phyloP scores from a whole-genome alignment of 805 yeast genomes.

The Saccharomycodes ludwigii region DNA sequence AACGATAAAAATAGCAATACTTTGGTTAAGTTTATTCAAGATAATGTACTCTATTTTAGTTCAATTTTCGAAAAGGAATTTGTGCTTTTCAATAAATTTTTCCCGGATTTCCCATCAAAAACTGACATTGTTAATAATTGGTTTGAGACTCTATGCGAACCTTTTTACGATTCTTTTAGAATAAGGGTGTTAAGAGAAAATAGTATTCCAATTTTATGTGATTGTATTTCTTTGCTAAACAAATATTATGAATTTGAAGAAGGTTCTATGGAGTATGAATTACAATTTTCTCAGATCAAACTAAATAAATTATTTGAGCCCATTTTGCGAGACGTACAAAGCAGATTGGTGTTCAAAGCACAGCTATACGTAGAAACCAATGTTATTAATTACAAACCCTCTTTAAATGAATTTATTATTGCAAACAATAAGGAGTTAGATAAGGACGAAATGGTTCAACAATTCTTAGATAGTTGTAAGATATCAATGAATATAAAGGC shows the following conservation, averaged over 20 bases:
- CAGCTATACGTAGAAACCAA: constrained; percentile 61
- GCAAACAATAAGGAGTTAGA: constrained; percentile 29
- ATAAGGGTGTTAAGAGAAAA: constrained; percentile 57
- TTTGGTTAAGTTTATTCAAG: constrained; percentile 50
- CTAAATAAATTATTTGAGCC: constrained; percentile 57
- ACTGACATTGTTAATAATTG: constrained; percentile 35
- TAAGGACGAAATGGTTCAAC: constrained; percentile 8
- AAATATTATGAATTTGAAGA: constrained; percentile 57
- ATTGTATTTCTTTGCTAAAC: constrained; percentile 56
- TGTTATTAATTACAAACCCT: constrained; percentile 54
- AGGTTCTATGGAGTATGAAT: constrained; percentile 17
- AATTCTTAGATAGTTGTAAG: constrained; percentile 7
- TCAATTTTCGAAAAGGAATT: constrained; percentile 51
- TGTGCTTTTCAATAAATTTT: constrained; percentile 42
- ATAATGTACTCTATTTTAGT: constrained; percentile 45
- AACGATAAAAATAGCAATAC: constrained; percentile 18
- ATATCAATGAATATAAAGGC: constrained; percentile 4
- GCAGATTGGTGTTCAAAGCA: constrained; percentile 67
- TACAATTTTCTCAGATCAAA: constrained; percentile 25
- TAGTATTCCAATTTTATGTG: constrained; percentile 58
- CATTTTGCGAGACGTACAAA: constrained; percentile 63
- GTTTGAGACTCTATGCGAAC: constrained; percentile 58
- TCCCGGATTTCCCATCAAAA: constrained; percentile 28
- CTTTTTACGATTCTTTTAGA: constrained; percentile 62
- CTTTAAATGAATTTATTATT: constrained; percentile 53